Percentiles rank a stretch among this genome's conserved stretches.
These are phyloP conservation scores for Cynanchum wilfordii DNA, from an alignment of 257 asterid species.

Conservation along the genomic window DNA sequence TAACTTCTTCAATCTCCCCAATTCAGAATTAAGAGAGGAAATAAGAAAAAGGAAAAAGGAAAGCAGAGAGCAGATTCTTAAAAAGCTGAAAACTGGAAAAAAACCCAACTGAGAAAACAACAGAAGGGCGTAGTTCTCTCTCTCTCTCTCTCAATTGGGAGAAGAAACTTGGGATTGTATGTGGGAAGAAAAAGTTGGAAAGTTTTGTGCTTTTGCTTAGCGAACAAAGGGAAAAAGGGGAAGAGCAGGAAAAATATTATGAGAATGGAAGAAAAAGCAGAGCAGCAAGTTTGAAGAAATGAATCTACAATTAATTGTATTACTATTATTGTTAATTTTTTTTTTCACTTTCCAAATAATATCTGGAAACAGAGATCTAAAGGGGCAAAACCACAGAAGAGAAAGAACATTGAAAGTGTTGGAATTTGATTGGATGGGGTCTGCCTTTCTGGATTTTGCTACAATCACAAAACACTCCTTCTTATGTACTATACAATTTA, in stretches of 20 bases:
- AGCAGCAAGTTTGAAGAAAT: slow-evolving; percentile 38
- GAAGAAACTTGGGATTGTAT: slow-evolving; percentile 24
- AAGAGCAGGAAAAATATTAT: slow-evolving; percentile 27
- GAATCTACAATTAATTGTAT: slow-evolving; percentile 27
- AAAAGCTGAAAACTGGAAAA: slow-evolving; percentile 37
- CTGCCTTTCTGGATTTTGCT: slow-evolving; percentile 73
- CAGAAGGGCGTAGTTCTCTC: slow-evolving; percentile 4
- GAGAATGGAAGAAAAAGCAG: slow-evolving; percentile 29
- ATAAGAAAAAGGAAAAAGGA: slow-evolving; percentile 14
- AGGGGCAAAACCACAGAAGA: slow-evolving; percentile 20
- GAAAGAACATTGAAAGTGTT: slow-evolving; percentile 41
- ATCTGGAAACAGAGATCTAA: slow-evolving; percentile 27
- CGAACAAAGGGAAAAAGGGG: slow-evolving; percentile 5
- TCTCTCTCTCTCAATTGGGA: slow-evolving; percentile 34
- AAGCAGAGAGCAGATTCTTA: slow-evolving; percentile 27
- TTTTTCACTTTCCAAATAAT: background rate
- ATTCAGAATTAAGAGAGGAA: background rate
- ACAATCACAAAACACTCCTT: slow-evolving; percentile 34
- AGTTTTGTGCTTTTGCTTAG: slow-evolving; percentile 41
- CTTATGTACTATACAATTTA: slow-evolving; percentile 7
- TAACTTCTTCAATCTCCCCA: slow-evolving; percentile 20
- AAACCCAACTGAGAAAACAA: slow-evolving; percentile 28
- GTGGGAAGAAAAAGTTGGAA: slow-evolving; percentile 36
- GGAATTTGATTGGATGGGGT: slow-evolving; percentile 64
- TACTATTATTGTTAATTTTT: background rate